Conservation (phyloP, 176 grass and related monocot species). For the Microstegium vimineum region DNA sequence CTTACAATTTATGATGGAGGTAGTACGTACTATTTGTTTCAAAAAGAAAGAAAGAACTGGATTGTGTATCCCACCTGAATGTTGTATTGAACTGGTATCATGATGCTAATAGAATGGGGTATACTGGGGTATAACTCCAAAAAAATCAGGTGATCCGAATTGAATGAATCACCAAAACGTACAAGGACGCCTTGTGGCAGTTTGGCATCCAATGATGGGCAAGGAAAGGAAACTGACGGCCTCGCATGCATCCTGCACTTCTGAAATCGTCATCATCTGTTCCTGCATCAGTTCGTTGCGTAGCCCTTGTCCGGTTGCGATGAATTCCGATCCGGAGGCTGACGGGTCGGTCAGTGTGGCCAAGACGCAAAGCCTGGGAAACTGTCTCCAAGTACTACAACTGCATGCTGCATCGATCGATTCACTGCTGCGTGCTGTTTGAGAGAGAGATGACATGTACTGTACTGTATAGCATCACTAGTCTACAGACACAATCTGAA, state of each 20-base stretch:
- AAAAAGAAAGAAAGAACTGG: too few relatives aligned
- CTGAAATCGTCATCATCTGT: background rate
- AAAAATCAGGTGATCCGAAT: too few relatives aligned
- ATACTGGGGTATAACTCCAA: too few relatives aligned
- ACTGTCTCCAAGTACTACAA: background rate
- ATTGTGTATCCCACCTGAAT: too few relatives aligned
- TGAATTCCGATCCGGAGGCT: constrained; percentile 15
- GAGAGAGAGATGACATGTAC: background rate
- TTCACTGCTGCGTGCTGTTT: background rate
- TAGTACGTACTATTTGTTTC: too few relatives aligned
- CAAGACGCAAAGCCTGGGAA: constrained; percentile 32
- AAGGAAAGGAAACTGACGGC: background rate
- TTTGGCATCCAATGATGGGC: background rate
- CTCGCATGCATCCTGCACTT: background rate
- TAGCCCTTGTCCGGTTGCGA: constrained; percentile 34
- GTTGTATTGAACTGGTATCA: too few relatives aligned
- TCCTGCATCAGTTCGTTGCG: constrained; percentile 2
- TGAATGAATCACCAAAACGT: too few relatives aligned
- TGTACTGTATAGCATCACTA: background rate
- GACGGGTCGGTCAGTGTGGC: constrained; percentile 13
- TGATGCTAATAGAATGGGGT: too few relatives aligned
- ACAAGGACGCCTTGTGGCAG: too few relatives aligned
- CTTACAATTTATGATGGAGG: too few relatives aligned
- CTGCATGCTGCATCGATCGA: too few relatives aligned
- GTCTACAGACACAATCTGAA: too few relatives aligned